phyloP scores from a whole-genome alignment of 2,329 filamentous ascomycete genomes.

The Alternaria alternata region DNA sequence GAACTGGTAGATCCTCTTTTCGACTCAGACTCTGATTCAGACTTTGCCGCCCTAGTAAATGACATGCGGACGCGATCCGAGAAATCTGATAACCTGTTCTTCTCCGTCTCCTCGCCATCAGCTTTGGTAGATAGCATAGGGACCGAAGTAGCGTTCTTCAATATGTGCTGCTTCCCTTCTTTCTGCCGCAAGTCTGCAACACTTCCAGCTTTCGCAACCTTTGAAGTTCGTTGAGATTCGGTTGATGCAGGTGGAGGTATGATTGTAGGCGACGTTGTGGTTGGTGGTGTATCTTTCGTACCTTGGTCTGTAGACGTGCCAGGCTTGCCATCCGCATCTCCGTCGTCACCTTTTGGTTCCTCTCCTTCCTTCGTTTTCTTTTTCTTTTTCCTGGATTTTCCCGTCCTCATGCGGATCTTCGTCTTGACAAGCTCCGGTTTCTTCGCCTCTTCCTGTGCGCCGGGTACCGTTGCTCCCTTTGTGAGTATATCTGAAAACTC shows the following conservation, averaged over 20 bases:
- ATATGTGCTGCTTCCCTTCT: constrained; percentile 31
- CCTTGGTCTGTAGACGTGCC: constrained; percentile 10
- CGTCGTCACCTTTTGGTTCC: constrained; percentile 24
- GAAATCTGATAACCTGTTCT: constrained; percentile 22
- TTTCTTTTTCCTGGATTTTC: constrained; percentile 35
- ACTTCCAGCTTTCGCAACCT: constrained; percentile 41
- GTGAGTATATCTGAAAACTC: constrained; percentile 40
- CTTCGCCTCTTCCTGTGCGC: constrained; percentile 16
- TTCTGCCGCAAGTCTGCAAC: constrained; percentile 37
- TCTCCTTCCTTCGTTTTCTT: constrained; percentile 29
- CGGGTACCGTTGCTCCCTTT: constrained; percentile 32
- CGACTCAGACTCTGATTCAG: constrained; percentile 35
- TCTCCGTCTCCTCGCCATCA: constrained; percentile 30
- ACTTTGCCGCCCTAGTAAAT: constrained; percentile 35
- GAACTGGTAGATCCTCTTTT: constrained; percentile 19
- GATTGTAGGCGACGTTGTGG: not conserved
- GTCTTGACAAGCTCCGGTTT: constrained; percentile 43
- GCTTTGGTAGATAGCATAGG: constrained; percentile 30
- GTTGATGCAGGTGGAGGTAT: constrained; percentile 1
- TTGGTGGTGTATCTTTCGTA: constrained; percentile 15
- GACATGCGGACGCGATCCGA: constrained; percentile 40
- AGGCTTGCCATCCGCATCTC: constrained; percentile 16
- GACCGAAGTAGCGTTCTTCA: constrained; percentile 41
- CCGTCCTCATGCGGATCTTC: constrained; percentile 48
- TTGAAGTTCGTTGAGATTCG: constrained; percentile 12